A percentile compares a stretch with the other conserved stretches of the same genome.
Conservation (phyloP, 139 green algal species). For the Dunaliella primolecta region DNA sequence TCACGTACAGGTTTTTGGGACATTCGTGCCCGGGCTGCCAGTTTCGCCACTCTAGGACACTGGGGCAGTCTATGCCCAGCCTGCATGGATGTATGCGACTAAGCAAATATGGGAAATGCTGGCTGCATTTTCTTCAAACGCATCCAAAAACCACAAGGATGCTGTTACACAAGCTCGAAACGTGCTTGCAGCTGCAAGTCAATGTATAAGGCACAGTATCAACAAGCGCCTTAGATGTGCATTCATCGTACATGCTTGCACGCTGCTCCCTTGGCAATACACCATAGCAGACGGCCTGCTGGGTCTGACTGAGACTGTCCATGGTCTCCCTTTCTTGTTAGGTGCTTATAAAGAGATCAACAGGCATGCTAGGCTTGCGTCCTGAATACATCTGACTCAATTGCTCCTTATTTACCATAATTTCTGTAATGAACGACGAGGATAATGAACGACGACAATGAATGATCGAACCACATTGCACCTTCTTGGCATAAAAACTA, state of each 20-base stretch:
- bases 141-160: background rate
- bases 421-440: too few relatives aligned
- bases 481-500: too few relatives aligned
- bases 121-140: background rate
- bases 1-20: conserved; percentile 48
- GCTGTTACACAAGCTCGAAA: background rate
- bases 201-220: too few relatives aligned
- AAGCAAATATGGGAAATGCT: too few relatives aligned
- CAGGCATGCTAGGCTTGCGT: too few relatives aligned
- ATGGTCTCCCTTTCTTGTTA: too few relatives aligned
- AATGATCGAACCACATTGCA: too few relatives aligned
- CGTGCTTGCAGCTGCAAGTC: background rate
- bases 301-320: background rate
- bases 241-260: background rate
- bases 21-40: conserved; percentile 67
- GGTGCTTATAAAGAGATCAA: too few relatives aligned
- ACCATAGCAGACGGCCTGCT: background rate
- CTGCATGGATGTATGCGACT: conserved; percentile 17
- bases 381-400: too few relatives aligned
- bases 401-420: too few relatives aligned
- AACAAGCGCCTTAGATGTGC: background rate
- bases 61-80: conserved; percentile 66
- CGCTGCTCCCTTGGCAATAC: background rate
- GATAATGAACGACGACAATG: too few relatives aligned
- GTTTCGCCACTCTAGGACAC: conserved; percentile 58